These are phyloP conservation scores for Lotus japonicus DNA, from an alignment of 306 rosid species.

Conservation along the genomic window DNA sequence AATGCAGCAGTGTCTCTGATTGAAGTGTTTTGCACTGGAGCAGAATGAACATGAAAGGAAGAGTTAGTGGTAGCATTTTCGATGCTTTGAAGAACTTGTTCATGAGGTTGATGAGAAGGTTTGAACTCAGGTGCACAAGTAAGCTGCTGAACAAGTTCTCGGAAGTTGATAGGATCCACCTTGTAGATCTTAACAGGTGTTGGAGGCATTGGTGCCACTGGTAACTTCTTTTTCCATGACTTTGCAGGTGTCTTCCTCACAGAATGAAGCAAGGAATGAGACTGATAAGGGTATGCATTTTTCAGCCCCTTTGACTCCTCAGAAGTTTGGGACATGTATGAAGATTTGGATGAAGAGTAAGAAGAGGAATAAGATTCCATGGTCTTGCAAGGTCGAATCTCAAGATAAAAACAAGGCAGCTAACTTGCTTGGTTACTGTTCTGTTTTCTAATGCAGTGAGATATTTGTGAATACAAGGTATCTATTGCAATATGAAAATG, in stretches of 20 bases:
- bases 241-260: conserved; percentile 42
- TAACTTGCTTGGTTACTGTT: background rate
- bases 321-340: background rate
- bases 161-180: conserved; percentile 71
- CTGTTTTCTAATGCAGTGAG: background rate
- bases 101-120: background rate
- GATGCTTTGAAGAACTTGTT: conserved; percentile 14
- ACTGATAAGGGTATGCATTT: conserved; percentile 11
- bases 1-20: background rate
- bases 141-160: conserved; percentile 68
- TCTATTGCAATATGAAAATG: background rate
- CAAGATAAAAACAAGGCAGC: background rate
- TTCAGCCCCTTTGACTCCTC: background rate
- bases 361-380: conserved; percentile 36
- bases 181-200: conserved; percentile 51
- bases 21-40: background rate
- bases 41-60: background rate
- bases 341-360: conserved; percentile 30
- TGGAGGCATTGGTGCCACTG: conserved; percentile 62
- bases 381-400: too few species aligned
- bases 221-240: conserved; percentile 56
- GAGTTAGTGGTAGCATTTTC: conserved; percentile 4
- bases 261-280: conserved; percentile 35
- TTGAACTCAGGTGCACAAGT: conserved; percentile 53
- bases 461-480: background rate